A percentile compares a stretch with the other conserved stretches of the same genome.
These are phyloP conservation scores for Westerdykella sp. DNA, from an alignment of 2,329 filamentous ascomycete genomes.

Conservation along the genomic window DNA sequence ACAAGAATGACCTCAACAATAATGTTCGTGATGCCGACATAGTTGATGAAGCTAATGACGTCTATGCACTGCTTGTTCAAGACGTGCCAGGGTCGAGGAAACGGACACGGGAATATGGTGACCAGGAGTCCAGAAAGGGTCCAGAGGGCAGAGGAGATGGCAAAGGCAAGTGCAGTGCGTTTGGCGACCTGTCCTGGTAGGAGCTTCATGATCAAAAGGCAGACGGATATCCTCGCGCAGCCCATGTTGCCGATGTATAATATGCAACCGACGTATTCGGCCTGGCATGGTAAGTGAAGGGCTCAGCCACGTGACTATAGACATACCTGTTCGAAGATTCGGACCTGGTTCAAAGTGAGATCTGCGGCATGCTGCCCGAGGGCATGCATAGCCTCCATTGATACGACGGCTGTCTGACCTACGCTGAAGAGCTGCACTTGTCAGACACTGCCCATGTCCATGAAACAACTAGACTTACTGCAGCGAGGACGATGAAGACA, in stretches of 20 bases:
- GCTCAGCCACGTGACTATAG: not conserved
- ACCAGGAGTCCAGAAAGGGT: conserved; percentile 19
- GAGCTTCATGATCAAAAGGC: conserved; percentile 18
- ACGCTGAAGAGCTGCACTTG: conserved; percentile 21
- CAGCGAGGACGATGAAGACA: conserved; percentile 20
- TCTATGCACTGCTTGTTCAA: conserved; percentile 16
- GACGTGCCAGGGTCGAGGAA: conserved; percentile 18
- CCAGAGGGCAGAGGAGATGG: conserved; percentile 19
- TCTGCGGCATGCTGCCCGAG: conserved; percentile 11
- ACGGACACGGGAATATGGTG: conserved; percentile 19
- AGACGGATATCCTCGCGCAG: conserved; percentile 22
- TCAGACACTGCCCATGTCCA: conserved; percentile 3
- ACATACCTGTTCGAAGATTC: conserved; percentile 20
- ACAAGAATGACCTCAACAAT: conserved; percentile 21
- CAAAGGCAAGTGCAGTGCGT: conserved; percentile 14
- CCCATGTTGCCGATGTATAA: conserved; percentile 28
- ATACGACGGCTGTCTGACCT: conserved; percentile 22
- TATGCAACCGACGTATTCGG: conserved; percentile 21
- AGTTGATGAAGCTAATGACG: conserved; percentile 21
- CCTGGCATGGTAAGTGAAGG: conserved; percentile 5
- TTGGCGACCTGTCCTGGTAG: conserved; percentile 15
- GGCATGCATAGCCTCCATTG: conserved; percentile 18
- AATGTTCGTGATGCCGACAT: conserved; percentile 23
- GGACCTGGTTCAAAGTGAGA: conserved; percentile 6
- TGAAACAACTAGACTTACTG: conserved; percentile 11